Evolutionary conservation across 768 basidiomycete species (phyloP), one percentile per base, ranked within the genome.

Genomic region (Phallus indusiatus): DNA sequence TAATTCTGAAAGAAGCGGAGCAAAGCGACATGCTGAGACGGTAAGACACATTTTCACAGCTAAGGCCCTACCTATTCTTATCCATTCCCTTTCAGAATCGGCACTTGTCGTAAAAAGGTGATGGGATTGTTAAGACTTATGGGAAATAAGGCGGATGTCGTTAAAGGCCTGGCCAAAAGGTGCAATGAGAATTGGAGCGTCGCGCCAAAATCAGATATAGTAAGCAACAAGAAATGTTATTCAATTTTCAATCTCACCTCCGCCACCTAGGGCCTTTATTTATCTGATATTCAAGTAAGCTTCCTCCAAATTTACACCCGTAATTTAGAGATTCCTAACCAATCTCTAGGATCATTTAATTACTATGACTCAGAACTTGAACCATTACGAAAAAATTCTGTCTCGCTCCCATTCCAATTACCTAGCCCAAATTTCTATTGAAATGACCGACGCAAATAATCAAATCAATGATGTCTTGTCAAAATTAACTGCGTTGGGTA

Each of bases 371-470:
- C 96, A 99, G 73, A 98, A 95, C 69, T 70, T 99, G 78, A 99
- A 98, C 70, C 96, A 98, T 73, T 99, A 98, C 76, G 96, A 99
- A 70, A 99, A 98, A 78, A 98, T 99, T 68, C 79, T 99, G 9
- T 98, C 95, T 4, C 86, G 96, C 46, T 97, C 95, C 46, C 96
- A 99, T 72, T 97, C 94, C 37, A 99, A 99, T 70, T 99, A 99
- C 74, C 86, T 99, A 54, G 96, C 96, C 1, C 96, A 98, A 68
- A 99, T 99, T 65, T 96, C 94, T 47, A 98, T 99, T 73, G 96
- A 98, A 76, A 99, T 98, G 95, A 95, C 93, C 36, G 94, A 97
- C 67, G 96, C 96, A 47, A 99, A 99, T 74, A 99, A 99, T 72
- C 94, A 98, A 75, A 99, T 98, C 76, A 99, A 99, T 73, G 94